Evolutionary conservation across 1,284 basidiomycete species (phyloP).

Genomic region (Cronartium quercuum): DNA sequence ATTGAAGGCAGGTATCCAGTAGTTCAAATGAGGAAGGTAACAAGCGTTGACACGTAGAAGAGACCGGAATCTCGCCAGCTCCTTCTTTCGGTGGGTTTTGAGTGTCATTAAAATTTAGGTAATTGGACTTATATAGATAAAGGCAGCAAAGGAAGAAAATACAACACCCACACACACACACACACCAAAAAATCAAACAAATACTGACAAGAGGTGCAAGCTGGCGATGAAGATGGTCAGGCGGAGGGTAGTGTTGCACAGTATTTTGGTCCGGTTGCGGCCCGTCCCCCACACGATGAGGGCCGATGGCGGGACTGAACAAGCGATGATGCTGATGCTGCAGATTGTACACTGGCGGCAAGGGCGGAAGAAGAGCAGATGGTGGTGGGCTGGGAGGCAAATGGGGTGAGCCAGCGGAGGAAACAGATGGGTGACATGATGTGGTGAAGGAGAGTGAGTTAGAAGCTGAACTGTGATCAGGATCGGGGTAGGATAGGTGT

Average conservation of each 20-base stretch:
- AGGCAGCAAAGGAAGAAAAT: not conserved
- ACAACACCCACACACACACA: too few species aligned
- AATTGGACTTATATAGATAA: not conserved
- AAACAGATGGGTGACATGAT: not conserved
- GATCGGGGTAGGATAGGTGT: slow-evolving; percentile 31
- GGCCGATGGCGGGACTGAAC: not conserved
- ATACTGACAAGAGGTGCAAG: slow-evolving; percentile 25
- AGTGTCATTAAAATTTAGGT: not conserved
- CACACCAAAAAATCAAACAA: not conserved
- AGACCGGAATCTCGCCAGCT: not conserved
- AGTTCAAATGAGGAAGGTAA: slow-evolving; percentile 3
- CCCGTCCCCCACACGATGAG: not conserved
- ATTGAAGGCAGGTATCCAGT: not conserved
- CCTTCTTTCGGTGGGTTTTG: not conserved
- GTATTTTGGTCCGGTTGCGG: slow-evolving; percentile 2
- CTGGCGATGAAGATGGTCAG: slow-evolving; percentile 19
- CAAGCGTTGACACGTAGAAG: not conserved
- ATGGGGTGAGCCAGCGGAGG: slow-evolving; percentile 18
- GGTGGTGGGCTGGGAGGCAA: slow-evolving; percentile 19
- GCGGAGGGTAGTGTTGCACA: not conserved
- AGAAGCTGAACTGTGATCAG: slow-evolving; percentile 20
- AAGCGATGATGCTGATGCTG: slow-evolving; percentile 5
- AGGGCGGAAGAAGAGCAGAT: slow-evolving; percentile 18
- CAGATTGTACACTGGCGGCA: slow-evolving; percentile 1
- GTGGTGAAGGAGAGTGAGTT: slow-evolving; percentile 10